Evolutionary conservation across 2,329 filamentous ascomycete species (phyloP), one percentile per base, ranked within the genome.

Genomic region (Colletotrichum truncatum): DNA sequence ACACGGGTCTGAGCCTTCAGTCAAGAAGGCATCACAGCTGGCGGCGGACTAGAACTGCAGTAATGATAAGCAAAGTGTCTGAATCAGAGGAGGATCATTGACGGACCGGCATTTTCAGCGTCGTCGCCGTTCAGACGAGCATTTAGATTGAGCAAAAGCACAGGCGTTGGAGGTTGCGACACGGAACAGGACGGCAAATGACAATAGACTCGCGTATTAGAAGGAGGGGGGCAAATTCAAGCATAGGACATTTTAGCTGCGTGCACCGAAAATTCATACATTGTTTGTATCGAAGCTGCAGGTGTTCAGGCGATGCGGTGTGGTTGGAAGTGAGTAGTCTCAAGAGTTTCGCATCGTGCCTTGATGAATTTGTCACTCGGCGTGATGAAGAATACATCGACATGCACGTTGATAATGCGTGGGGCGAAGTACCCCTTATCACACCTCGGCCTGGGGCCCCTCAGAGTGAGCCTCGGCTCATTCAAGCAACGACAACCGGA

Each of bases 131-230:
- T 18, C n/a, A 38, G 28, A 57, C 23, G 45, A 38, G 26, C 32
- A 45, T 52, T 59, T 45, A 53, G 30, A 59, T 53, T 41, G 46
- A 48, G 52, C 25, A 55, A 55, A 41, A 60, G 61, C 61, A 60
- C 38, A 53, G 61, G 61, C 55, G 61, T 64, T 64, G 55, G 61
- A 46, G 61, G 46, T 60, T 59, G 43, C 54, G 54, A 43, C 26
- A 48, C 28, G 34, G 38, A 25, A 39, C 30, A 21, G 45, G 28
- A 60, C 34, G 56, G 41, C 32, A 38, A n/a, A 53, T 61, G 46
- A 61, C 38, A 23, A 38, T 64, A 60, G 46, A 60, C 38, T 39
- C 57, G 39, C 26, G 53, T 12, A 21, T 46, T 25, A 57, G 54
- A 48, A 26, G 54, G 41, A n/a, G 28, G n/a, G 32, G 11, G 18